A percentile compares a stretch with the other conserved stretches of the same genome.
Conservation (phyloP, 768 basidiomycete genomes). For the Melanogaster broomeanus region DNA sequence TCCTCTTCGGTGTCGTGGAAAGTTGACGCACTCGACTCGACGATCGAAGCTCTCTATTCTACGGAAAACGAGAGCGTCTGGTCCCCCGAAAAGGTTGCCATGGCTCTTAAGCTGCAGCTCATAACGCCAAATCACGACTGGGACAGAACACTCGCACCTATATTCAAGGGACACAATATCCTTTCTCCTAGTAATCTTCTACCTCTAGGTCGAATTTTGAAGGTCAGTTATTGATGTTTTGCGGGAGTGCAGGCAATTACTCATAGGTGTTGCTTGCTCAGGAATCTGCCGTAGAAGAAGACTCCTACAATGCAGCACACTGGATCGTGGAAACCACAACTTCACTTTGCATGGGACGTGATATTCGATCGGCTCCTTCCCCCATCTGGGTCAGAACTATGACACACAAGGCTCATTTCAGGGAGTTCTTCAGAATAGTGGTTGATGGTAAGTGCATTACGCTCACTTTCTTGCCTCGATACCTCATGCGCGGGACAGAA, state of each 20-base stretch:
- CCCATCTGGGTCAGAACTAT: slow-evolving; percentile 35
- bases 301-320: slow-evolving; percentile 48
- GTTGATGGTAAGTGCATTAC: slow-evolving; percentile 75
- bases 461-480: not conserved
- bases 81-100: slow-evolving; percentile 88
- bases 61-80: slow-evolving; percentile 41
- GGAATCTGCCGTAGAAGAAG: slow-evolving; percentile 61
- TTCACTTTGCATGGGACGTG: slow-evolving; percentile 90
- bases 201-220: slow-evolving; percentile 73
- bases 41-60: slow-evolving; percentile 52
- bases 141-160: slow-evolving; percentile 62
- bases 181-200: slow-evolving; percentile 73
- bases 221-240: slow-evolving; percentile 47
- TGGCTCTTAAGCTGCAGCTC: slow-evolving; percentile 71
- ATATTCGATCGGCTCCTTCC: slow-evolving; percentile 78
- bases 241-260: not conserved
- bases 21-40: slow-evolving; percentile 54
- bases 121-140: slow-evolving; percentile 64
- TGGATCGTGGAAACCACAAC: slow-evolving; percentile 82
- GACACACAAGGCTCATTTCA: slow-evolving; percentile 64
- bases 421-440: slow-evolving; percentile 87
- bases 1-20: slow-evolving; percentile 71
- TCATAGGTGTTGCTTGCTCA: slow-evolving; percentile 25
- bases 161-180: slow-evolving; percentile 75
- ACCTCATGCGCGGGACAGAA: slow-evolving; percentile 47